Evolutionary conservation across 352 stramenopile genomes (phyloP).

Genomic region (Phytopythium mirpurense): DNA sequence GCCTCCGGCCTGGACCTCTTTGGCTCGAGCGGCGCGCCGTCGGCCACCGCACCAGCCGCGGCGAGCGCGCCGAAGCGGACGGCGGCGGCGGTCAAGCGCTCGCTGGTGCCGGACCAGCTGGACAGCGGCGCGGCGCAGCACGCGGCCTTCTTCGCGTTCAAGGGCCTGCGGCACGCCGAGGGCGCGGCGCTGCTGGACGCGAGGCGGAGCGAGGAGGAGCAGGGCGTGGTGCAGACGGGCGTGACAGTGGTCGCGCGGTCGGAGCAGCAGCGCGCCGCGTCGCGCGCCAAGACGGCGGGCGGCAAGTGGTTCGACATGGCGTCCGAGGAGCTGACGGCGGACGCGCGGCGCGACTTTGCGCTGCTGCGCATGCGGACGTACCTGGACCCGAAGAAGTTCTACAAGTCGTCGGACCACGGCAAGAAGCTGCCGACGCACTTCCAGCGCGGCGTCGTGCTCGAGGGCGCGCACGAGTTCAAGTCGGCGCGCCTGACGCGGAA

Average conservation of each 20-base stretch:
- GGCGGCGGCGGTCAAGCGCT: slow-evolving; percentile 11
- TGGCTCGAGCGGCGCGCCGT: not conserved
- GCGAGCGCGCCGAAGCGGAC: not conserved
- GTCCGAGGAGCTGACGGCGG: slow-evolving; percentile 84
- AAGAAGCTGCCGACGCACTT: slow-evolving; percentile 86
- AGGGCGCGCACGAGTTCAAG: slow-evolving; percentile 89
- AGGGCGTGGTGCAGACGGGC: slow-evolving; percentile 32
- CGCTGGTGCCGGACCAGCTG: slow-evolving; percentile 45
- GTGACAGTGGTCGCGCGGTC: slow-evolving; percentile 34
- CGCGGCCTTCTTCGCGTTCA: slow-evolving; percentile 29
- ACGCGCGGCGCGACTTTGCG: slow-evolving; percentile 87
- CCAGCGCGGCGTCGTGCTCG: slow-evolving; percentile 91
- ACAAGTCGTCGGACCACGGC: slow-evolving; percentile 91
- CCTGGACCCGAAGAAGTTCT: slow-evolving; percentile 96
- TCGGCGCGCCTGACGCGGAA: slow-evolving; percentile 90
- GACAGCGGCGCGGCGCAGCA: slow-evolving; percentile 61
- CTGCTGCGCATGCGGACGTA: slow-evolving; percentile 94
- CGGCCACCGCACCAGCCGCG: not conserved
- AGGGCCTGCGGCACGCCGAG: slow-evolving; percentile 15
- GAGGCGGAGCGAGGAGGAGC: slow-evolving; percentile 42
- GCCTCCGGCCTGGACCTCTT: slow-evolving; percentile 40
- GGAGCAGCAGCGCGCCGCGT: slow-evolving; percentile 45
- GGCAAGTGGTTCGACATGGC: slow-evolving; percentile 92
- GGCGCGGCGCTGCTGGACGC: slow-evolving; percentile 35
- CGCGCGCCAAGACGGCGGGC: slow-evolving; percentile 46